Evolutionary conservation across 2,329 filamentous ascomycete genomes (phyloP), one percentile per base, ranked within the genome.

Genomic region (Cordyceps javanica): DNA sequence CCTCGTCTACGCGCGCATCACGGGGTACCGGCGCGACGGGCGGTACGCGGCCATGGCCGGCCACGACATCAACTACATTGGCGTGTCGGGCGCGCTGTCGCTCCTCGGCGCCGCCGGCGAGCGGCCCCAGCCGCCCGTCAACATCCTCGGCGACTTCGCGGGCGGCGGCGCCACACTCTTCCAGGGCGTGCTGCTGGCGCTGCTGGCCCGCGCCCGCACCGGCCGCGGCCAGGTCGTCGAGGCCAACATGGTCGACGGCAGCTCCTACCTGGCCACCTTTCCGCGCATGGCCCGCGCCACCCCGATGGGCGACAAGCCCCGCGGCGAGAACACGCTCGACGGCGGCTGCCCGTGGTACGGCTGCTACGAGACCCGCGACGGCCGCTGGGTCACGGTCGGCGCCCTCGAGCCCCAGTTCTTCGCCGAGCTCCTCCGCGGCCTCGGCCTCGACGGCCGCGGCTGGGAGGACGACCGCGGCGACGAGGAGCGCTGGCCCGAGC

Each of bases 51-150:
- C 81, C 66, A 97, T 96, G 92, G 91, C 92, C 0, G 92, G 92
- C 45, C 92, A 97, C 69, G 92, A 97, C 70, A 96, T 97, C 71
- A 97, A 97, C 69, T 97, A 97, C 72, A 87, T 97, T 42, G 90
- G 92, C 50, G 90, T 96, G 0, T 89, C 88, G 0, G 93, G 93
- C 0, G 87, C 89, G 1, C 74, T 97, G 28, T 80, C 81, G 0
- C 77, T 96, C 72, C 81, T 97, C 3, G 93, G 93, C 1, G 78
- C 88, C 0, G 75, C 76, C 28, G 81, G 78, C 16, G 82, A 87
- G 67, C 85, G 83, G 62, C 93, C 93, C 1, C 86, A 88, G 60
- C 81, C 92, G 19, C 94, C 94, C 0, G 83, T 78, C 6, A 97
- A 97, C 67, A 80, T 97, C 19, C 75, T 97, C 1, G 93, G 85